Conservation (phyloP, 2,329 filamentous ascomycete species). For the Cladosporium austrohemisphaericum region DNA sequence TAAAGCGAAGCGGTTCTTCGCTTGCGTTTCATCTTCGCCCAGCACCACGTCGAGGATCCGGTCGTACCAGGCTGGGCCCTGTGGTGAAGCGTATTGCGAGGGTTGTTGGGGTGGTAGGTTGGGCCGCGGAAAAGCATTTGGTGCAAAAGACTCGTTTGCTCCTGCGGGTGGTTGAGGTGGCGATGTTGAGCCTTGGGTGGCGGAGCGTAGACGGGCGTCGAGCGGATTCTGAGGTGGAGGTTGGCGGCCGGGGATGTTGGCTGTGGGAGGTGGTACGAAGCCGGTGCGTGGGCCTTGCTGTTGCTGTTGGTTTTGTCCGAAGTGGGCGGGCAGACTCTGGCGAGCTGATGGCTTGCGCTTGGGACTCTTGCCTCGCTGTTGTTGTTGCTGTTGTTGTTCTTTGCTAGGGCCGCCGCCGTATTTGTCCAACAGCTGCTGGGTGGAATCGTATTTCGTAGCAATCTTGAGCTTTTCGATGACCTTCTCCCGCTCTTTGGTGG, state of each 20-base stretch:
- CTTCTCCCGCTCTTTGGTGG: slow-evolving; percentile 73
- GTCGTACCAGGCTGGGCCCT: slow-evolving; percentile 76
- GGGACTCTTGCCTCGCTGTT: slow-evolving; percentile 20
- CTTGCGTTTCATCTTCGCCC: slow-evolving; percentile 88
- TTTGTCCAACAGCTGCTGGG: slow-evolving; percentile 86
- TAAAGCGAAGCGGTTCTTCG: slow-evolving; percentile 84
- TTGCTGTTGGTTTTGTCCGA: slow-evolving; percentile 20
- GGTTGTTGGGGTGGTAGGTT: slow-evolving; percentile 28
- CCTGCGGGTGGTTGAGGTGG: slow-evolving; percentile 31
- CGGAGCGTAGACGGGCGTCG: slow-evolving; percentile 10
- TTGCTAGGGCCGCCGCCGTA: slow-evolving; percentile 65
- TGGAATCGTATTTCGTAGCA: slow-evolving; percentile 94
- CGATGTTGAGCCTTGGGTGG: slow-evolving; percentile 11
- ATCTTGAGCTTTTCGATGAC: slow-evolving; percentile 94
- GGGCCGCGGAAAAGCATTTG: slow-evolving; percentile 62
- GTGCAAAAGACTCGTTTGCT: slow-evolving; percentile 53
- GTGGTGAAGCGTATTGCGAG: slow-evolving; percentile 22
- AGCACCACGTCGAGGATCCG: slow-evolving; percentile 86
- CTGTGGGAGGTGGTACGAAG: slow-evolving; percentile 59
- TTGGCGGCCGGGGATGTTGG: slow-evolving; percentile 54
- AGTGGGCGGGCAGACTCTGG: slow-evolving; percentile 15
- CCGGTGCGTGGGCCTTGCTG: slow-evolving; percentile 53
- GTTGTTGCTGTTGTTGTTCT: slow-evolving; percentile 37
- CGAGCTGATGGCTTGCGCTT: slow-evolving; percentile 28
- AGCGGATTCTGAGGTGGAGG: slow-evolving; percentile 21